Evolutionary conservation across 2,329 filamentous ascomycete species (phyloP).

Genomic region (Phaeosphaeriaceae sp.): DNA sequence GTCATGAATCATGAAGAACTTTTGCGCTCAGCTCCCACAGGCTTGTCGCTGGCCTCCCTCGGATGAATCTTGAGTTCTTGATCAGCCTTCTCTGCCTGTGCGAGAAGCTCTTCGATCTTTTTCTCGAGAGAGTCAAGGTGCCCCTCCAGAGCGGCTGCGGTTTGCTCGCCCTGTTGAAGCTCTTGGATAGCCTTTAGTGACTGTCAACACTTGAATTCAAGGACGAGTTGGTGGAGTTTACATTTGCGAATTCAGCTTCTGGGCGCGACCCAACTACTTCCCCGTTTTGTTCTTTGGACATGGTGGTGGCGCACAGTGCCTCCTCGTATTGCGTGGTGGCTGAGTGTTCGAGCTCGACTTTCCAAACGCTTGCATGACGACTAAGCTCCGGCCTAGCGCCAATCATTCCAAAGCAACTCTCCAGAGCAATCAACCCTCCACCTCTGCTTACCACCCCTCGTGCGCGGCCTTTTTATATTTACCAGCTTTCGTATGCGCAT

Average conservation of each 20-base stretch:
- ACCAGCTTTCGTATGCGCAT: constrained; percentile 30
- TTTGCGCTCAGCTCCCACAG: constrained; percentile 21
- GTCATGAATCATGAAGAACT: constrained; percentile 21
- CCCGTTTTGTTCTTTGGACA: constrained; percentile 43
- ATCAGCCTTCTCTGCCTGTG: constrained; percentile 54
- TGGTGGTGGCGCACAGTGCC: constrained; percentile 22
- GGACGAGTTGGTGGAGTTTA: constrained; percentile 9
- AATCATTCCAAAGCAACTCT: constrained; percentile 30
- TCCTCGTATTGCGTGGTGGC: constrained; percentile 21
- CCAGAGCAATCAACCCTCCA: constrained; percentile 29
- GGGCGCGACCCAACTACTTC: constrained; percentile 22
- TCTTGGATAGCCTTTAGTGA: constrained; percentile 56
- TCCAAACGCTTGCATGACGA: constrained; percentile 37
- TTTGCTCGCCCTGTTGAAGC: constrained; percentile 61
- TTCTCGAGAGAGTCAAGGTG: constrained; percentile 61
- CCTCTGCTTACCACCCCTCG: constrained; percentile 26
- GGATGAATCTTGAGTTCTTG: constrained; percentile 31
- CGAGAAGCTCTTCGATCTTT: constrained; percentile 61
- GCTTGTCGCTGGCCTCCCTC: constrained; percentile 18
- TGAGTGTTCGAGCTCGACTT: constrained; percentile 14
- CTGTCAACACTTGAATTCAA: constrained; percentile 15
- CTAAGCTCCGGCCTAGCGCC: constrained; percentile 34
- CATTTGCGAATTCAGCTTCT: constrained; percentile 47
- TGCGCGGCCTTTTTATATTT: constrained; percentile 19
- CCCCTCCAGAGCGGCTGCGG: constrained; percentile 61